These are phyloP conservation scores for Kwoniella heveanensis DNA, from an alignment of 768 basidiomycete species.

Conservation along the genomic window DNA sequence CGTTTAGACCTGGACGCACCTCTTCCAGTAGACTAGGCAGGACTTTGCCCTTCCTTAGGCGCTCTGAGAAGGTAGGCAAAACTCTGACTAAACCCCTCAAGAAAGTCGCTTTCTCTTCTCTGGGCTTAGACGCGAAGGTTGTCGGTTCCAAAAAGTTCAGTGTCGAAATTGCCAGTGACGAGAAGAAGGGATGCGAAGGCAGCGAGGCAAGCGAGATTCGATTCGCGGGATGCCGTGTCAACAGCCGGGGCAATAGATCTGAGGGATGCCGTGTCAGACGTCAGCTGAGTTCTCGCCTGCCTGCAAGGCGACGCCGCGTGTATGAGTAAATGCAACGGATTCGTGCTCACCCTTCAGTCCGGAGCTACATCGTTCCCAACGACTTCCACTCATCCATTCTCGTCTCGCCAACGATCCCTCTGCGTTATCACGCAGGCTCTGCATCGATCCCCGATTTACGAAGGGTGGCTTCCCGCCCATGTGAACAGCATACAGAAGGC, in stretches of 20 bases:
- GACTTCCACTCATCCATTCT: conserved; percentile 48
- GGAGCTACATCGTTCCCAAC: conserved; percentile 45
- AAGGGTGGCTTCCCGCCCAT: conserved; percentile 84
- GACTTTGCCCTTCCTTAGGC: conserved; percentile 81
- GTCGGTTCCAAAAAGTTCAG: conserved; percentile 94
- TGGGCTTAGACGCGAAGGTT: conserved; percentile 87
- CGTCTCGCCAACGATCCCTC: conserved; percentile 48
- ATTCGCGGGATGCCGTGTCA: conserved; percentile 73
- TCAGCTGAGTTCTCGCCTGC: no score
- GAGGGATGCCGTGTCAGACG: neutral
- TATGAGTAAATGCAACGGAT: neutral
- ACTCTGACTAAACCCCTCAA: conserved; percentile 85
- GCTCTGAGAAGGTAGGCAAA: conserved; percentile 80
- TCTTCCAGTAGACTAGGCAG: conserved; percentile 91
- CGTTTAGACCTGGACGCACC: no score
- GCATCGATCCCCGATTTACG: conserved; percentile 66
- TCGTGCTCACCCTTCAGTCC: conserved; percentile 50
- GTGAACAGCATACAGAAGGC: conserved; percentile 87
- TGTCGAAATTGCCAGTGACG: conserved; percentile 90
- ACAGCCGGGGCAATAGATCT: conserved; percentile 78
- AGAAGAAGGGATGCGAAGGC: conserved; percentile 86
- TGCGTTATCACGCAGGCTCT: conserved; percentile 54
- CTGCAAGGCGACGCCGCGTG: no score
- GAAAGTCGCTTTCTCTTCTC: conserved; percentile 95
- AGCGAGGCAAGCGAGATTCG: conserved; percentile 78